Base-by-base conservation (phyloP, 495 filamentous ascomycete species). In the Tuber borchii region DNA sequence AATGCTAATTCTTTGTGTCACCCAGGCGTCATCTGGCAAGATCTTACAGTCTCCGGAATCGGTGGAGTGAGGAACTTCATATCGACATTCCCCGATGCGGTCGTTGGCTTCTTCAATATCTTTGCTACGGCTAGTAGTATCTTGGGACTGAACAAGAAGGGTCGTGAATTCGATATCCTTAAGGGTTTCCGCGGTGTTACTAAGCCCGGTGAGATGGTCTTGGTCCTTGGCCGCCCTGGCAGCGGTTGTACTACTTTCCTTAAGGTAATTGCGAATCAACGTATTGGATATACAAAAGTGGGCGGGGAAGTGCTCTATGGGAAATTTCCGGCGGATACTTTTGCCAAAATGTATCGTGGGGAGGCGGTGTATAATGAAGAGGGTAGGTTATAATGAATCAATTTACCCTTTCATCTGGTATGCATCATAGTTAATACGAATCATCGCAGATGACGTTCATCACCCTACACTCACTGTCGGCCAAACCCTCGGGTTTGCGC, bases 171-270 rank as follows among this genome's bases (percentile, higher is more conserved):
- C 71, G 88, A 91, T 37, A 86, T 91, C 31, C 84, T 93, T 70
- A 84, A 88, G 74, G 83, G 83, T 45, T 89, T 89, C 79, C 84
- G 78, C 75, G 87, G 87, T 69, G 83, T 88, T 72, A 85, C 88
- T 45, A 90, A 90, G 77, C 90, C 92, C 0, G 94, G 94, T 22
- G 94, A 97, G 84, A 97, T 97, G 94, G 87, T 96, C 2, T 85
- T 97, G 31, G 94, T 97, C 16, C 87, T 97, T 31, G 94, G 94
- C 17, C 88, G 92, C 73, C 94, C 94, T 0, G 94, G 94, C 0
- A 91, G 90, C 14, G 94, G 94, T 46, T 97, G 94, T 83, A 94
- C 94, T 0, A 93, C 93, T 0, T 95, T 97, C 79, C 85, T 97
- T 34, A 96, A 95, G 83, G 88, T 90, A 37, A 91, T 97, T 76